Evolutionary conservation across 495 filamentous ascomycete genomes (phyloP), one percentile per base, ranked within the genome.

Genomic region (Tuber microsphaerosporum): DNA sequence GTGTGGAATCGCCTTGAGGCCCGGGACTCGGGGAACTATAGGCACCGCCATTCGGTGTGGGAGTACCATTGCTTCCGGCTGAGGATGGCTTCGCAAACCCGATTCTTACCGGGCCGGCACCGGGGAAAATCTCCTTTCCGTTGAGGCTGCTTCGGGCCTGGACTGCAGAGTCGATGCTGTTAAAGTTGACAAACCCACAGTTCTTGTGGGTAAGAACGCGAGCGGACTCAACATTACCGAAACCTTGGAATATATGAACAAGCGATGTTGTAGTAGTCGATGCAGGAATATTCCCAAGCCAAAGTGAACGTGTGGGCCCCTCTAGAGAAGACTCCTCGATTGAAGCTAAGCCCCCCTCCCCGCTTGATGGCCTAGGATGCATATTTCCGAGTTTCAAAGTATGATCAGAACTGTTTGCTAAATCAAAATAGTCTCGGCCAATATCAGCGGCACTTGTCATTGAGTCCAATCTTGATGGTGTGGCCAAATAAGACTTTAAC

Each of bases 131-230:
- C 83, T 99, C 95, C 85, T 97, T 97, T 76, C 94, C 94, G 81
- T 97, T 97, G 83, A 97, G 90, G 81, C 90, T 86, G 31, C 89
- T 89, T 82, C 92, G 96, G 7, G 95, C 96, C 73, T 92, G 89
- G 43, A 97, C 92, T 70, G 95, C 96, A 81, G 92, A 96, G 45
- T 97, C 92, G 39, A 94, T 83, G 78, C 88, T 89, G 85, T 97
- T 93, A 80, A 97, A 99, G 84, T 99, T 99, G 82, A 99, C 94
- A 80, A 99, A 99, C 9, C 95, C 95, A 83, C 95, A 99, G 82
- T 97, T 98, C 89, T 99, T 99, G 86, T 99, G 95, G 19, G 95
- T 97, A 77, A 99, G 87, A 20, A 99, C 96, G 75, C 95, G 88
- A 48, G 93, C 94, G 22, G 94, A 97, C 79, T 94, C 89, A 80